A percentile compares a stretch with the other conserved stretches of the same genome.
Evolutionary conservation across 73 alveolate genomes (phyloP).

Genomic region (Halteria grandinella): DNA sequence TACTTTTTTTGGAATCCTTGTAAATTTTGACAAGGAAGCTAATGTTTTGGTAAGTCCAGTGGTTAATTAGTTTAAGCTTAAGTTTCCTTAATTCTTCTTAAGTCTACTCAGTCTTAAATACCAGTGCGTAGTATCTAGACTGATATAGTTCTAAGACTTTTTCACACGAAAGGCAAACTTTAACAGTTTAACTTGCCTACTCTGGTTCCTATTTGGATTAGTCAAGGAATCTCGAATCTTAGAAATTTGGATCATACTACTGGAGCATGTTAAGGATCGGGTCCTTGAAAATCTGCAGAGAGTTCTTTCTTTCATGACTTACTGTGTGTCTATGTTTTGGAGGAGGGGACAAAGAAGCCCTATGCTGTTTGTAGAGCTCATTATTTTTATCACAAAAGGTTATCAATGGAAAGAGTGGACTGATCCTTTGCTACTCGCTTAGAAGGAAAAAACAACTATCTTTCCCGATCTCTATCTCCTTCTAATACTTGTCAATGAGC

Average conservation of each 20-base stretch:
- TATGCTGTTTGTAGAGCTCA: too few species aligned
- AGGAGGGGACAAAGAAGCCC: too few species aligned
- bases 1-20: constrained; percentile 24
- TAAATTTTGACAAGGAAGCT: background rate
- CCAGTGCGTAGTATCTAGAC: constrained; percentile 22
- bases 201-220: too few species aligned
- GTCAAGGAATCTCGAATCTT: too few species aligned
- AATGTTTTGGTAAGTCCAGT: background rate
- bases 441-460: constrained; percentile 7
- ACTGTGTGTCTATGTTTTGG: too few species aligned
- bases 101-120: constrained; percentile 26
- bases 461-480: constrained; percentile 1
- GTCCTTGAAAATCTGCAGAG: too few species aligned
- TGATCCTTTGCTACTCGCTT: background rate
- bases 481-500: constrained; percentile 1
- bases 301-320: too few species aligned
- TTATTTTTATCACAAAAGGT: constrained; percentile 4
- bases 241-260: too few species aligned
- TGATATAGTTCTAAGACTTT: constrained; percentile 13
- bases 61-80: background rate
- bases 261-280: too few species aligned
- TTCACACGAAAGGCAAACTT: constrained; percentile 41
- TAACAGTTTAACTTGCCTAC: too few species aligned
- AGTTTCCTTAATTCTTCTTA: constrained; percentile 23
- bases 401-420: constrained; percentile 38